Conservation (phyloP, 306 rosid species). For the Rosa lucieae region DNA sequence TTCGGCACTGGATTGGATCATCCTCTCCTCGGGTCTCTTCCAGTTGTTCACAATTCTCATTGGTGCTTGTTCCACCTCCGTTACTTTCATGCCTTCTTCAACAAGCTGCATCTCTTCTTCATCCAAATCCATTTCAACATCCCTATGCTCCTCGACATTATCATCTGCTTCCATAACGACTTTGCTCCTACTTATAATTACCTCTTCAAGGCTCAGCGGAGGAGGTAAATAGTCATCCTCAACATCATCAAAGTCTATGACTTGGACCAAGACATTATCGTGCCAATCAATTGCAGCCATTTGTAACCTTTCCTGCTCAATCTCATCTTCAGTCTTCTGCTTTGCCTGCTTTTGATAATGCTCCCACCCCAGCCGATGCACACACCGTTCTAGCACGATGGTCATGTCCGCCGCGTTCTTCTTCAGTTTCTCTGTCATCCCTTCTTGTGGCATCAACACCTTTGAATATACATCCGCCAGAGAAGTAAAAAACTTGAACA, state of each 20-base stretch:
- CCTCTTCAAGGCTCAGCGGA: conserved; percentile 92
- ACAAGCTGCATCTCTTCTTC: conserved; percentile 94
- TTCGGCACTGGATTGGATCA: conserved; percentile 81
- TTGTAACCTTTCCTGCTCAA: too few relatives aligned
- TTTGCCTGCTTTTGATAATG: too few relatives aligned
- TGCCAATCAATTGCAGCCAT: too few relatives aligned
- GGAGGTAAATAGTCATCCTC: conserved; percentile 92
- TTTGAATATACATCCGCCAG: conserved; percentile 88
- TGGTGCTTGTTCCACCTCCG: conserved; percentile 77
- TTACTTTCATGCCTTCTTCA: conserved; percentile 80
- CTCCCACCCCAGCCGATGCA: too few relatives aligned
- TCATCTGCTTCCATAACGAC: conserved; percentile 58
- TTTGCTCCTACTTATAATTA: conserved; percentile 89
- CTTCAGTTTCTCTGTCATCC: conserved; percentile 72
- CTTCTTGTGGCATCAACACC: conserved; percentile 89
- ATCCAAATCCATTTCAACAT: conserved; percentile 95
- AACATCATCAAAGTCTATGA: conserved; percentile 89
- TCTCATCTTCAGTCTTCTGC: too few relatives aligned
- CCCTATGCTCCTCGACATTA: conserved; percentile 58
- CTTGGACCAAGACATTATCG: too few relatives aligned
- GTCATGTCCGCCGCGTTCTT: conserved; percentile 78
- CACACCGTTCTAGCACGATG: too few relatives aligned
- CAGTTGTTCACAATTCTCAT: conserved; percentile 97
- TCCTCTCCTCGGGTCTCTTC: conserved; percentile 95
- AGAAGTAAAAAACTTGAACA: conserved; percentile 87